Conservation (phyloP, 2,329 filamentous ascomycete genomes). For the Aureobasidium melanogenum region DNA sequence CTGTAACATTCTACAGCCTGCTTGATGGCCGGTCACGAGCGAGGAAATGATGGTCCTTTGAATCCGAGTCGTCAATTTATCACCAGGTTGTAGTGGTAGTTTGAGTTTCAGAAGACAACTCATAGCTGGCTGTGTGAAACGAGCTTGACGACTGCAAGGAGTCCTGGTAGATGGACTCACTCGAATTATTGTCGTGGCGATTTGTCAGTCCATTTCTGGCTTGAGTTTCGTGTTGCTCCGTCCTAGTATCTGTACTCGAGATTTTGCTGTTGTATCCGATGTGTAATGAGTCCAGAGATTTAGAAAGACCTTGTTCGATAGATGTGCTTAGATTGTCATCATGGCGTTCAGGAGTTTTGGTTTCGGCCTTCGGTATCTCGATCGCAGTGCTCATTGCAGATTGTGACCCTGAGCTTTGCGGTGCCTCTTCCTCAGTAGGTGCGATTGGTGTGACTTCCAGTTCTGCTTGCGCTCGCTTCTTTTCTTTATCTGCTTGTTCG, state of each 20-base stretch:
- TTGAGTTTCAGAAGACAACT: not conserved
- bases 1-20: not conserved
- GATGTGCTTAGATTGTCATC: not conserved
- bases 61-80: no score
- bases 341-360: not conserved
- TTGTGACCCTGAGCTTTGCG: not conserved
- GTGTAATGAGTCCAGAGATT: not conserved
- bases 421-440: not conserved
- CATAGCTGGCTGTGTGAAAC: not conserved
- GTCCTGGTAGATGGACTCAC: not conserved
- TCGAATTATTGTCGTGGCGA: not conserved
- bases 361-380: not conserved
- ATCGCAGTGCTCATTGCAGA: not conserved
- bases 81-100: not conserved
- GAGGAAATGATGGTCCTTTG: no score
- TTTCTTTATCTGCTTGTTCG: conserved; percentile 15
- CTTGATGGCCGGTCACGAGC: not conserved
- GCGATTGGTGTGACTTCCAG: not conserved
- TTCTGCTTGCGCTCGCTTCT: conserved; percentile 6
- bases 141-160: not conserved
- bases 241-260: not conserved
- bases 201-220: not conserved
- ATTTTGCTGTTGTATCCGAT: not conserved
- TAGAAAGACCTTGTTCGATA: not conserved
- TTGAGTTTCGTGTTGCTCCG: not conserved